Evolutionary conservation across 1,139 yeast species (phyloP), one percentile per base, ranked within the genome.

Genomic region (Saccharomyces hybrid): DNA sequence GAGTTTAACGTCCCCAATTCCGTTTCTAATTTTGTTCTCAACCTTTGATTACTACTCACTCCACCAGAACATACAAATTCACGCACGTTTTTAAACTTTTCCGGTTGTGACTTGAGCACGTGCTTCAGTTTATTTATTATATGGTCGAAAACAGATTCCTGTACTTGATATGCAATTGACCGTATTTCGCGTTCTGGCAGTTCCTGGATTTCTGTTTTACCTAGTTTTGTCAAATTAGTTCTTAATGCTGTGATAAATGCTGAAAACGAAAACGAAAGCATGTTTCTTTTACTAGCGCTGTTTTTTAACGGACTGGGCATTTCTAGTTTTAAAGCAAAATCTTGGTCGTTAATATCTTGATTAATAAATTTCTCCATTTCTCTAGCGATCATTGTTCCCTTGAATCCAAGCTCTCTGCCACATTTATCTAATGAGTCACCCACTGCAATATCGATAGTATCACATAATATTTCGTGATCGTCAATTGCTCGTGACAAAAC

Each of bases 391-490:
- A 90, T 87, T 58, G 83, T 84, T 0, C 97, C 97, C 38, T 68
- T 69, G 46, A 91, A 70, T 0, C 96, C 96, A 50, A 95, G 66
- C 58, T 83, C 89, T 55, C 97, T 76, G 0, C 96, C 96, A 69
- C 96, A 89, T 69, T 93, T 91, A 69, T 93, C 99, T 26, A 93
- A 71, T 0, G 96, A 86, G 68, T 93, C 97, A 0, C 99, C 99
- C 4, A 87, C 86, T 0, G 99, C 97, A 28, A 90, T 88, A 66
- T 93, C 99, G 29, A 82, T 72, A 0, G 96, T 87, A 63, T 90
- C 79, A 9, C 86, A 82, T 5, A 95, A 64, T 1, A 93, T 79
- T 56, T 81, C 82, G 70, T 93, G 99, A 2, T 84, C 77, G 0
- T 76, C 61, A 1, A 88, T 63, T 11, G 85, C 73, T 44, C 71